Evolutionary conservation across 371 early-diverging fungal species (phyloP), one percentile per base, ranked within the genome.

Genomic region (Chytridium lagenaria): DNA sequence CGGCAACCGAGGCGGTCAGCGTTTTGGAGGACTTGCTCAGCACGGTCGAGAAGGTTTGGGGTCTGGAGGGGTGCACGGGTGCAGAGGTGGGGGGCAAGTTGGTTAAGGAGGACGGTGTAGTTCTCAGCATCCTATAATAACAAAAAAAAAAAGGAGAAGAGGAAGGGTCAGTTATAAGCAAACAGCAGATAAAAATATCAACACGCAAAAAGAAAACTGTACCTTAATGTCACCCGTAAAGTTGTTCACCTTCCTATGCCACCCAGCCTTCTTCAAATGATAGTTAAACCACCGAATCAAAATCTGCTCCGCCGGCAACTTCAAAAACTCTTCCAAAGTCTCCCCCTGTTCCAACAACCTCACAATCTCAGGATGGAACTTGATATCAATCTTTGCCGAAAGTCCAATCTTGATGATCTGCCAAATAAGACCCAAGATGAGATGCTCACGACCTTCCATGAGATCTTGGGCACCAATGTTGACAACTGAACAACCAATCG

Each of bases 221-320:
- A n/a, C 98, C 79, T 92, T 90, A 71, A 98, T 91, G 84, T 98
- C 98, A 72, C 86, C 83, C 77, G 89, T 90, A 78, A 98, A 95
- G 88, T 98, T 98, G 61, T 79, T 84, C 36, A 98, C 95, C 59
- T 90, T 87, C 65, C 94, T 87, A 52, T 87, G 80, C 92, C 93
- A 95, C 23, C 92, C 92, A 38, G 97, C 95, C 70, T 94, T 94
- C 79, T 94, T 95, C 77, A 98, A 80, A 79, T 98, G 98, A 83
- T 96, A 97, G 86, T 98, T 98, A 88, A 97, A 93, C 98, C 98
- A 98, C 72, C 98, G 87, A 74, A 98, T 81, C 78, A 98, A 84
- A 75, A 98, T 97, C 73, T 93, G 94, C 75, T 98, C 98, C 39
- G 95, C 92, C 26, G 96, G 95, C 51, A 96, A 86, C 76, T 94